These are phyloP conservation scores for Juncus inflexus DNA, from an alignment of 176 grass and related monocot genomes.

Conservation along the genomic window DNA sequence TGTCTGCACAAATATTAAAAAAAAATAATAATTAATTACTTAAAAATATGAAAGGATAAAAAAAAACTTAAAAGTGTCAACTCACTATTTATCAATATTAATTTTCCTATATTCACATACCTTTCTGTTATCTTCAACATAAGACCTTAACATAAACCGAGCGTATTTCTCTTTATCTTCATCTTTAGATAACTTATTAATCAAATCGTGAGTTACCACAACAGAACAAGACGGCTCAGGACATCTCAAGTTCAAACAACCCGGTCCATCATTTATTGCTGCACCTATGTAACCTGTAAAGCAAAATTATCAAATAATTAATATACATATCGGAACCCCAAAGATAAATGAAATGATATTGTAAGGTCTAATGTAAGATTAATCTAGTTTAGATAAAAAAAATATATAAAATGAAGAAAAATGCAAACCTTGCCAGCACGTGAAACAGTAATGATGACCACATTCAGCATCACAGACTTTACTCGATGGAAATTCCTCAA, in stretches of 20 bases:
- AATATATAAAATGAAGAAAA: slow-evolving; percentile 1
- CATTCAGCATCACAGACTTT: slow-evolving; percentile 55
- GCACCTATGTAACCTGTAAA: slow-evolving; percentile 66
- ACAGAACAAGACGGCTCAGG: slow-evolving; percentile 80
- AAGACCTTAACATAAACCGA: slow-evolving; percentile 69
- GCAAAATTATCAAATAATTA: not conserved
- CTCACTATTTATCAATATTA: not conserved
- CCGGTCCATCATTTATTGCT: slow-evolving; percentile 68
- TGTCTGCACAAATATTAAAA: slow-evolving; percentile 37
- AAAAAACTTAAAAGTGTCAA: not conserved
- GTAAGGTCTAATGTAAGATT: too few relatives aligned
- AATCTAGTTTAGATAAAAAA: too few relatives aligned
- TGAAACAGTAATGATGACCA: slow-evolving; percentile 72
- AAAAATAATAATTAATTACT: slow-evolving; percentile 4
- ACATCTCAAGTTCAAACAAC: slow-evolving; percentile 83
- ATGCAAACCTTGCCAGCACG: slow-evolving; percentile 76
- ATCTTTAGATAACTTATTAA: slow-evolving; percentile 57
- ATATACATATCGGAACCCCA: too few relatives aligned
- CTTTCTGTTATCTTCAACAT: slow-evolving; percentile 86
- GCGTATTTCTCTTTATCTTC: slow-evolving; percentile 64
- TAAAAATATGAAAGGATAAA: slow-evolving; percentile 18
- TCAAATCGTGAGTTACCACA: slow-evolving; percentile 53
- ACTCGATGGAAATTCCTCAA: slow-evolving; percentile 53
- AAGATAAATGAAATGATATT: too few relatives aligned
- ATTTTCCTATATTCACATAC: slow-evolving; percentile 27